Base-by-base conservation (phyloP, 352 stramenopile species). In the Halophytophthora polymorphica region DNA sequence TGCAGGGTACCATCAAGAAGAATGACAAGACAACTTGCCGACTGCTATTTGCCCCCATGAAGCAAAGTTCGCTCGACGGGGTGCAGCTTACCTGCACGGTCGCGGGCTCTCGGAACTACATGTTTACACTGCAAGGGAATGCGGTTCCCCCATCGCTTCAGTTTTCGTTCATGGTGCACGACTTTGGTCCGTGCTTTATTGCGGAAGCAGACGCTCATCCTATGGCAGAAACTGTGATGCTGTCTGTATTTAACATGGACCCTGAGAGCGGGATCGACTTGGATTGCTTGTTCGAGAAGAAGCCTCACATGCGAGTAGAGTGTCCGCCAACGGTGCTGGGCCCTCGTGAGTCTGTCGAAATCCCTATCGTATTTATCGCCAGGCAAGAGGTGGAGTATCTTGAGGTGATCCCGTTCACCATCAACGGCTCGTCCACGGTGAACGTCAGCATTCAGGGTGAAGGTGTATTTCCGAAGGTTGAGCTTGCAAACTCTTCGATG, bases 181-280 rank as follows among this genome's bases (percentile, higher is more conserved):
- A 98, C 58, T 98, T 98, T 72, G 90, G 91, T 1, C 57, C 88
- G 21, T 97, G 89, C 56, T 98, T 98, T 28, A 78, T 97, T 40
- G 77, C 86, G n/a, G 85, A 89, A 42, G 64, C 74, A 2, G 89
- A 93, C 36, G 68, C 69, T 3, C 45, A 66, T 6, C 69, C 71
- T 3, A 64, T 84, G 18, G 53, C 71, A 0, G 88, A 96, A 58
- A 75, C 66, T 6, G 44, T 56, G 15, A 63, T 61, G 0, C 56
- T 98, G 14, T 71, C 60, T 0, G 83, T 98, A 10, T 86, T 86
- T 18, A 98, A 98, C 53, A 81, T 93, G 66, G 90, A 97, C 44
- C 40, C 79, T 0, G 83, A 90, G 3, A 76, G 66, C 28, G 70
- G 71, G 14, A 73, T 97, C 6, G 82, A 90, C 45, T 54, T 98